These are phyloP conservation scores for Neurospora intermedia DNA, from an alignment of 495 filamentous ascomycete genomes.

Conservation along the genomic window DNA sequence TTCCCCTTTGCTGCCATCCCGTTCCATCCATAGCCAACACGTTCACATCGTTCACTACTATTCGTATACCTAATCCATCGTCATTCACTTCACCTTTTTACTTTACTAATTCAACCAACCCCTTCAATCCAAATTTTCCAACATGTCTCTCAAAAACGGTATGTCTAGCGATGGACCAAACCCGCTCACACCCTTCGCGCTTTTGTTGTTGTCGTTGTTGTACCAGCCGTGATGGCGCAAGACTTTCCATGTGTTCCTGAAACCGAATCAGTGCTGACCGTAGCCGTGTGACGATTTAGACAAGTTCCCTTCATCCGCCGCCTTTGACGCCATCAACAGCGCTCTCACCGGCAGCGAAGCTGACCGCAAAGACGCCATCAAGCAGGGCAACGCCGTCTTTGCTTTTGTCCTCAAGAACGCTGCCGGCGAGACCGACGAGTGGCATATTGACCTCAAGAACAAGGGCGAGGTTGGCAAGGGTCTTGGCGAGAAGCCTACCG, in stretches of 20 bases:
- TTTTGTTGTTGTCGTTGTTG: background rate
- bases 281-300: slow-evolving; percentile 33
- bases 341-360: slow-evolving; percentile 58
- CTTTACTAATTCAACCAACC: background rate
- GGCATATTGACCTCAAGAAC: slow-evolving; percentile 93
- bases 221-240: background rate
- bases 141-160: slow-evolving; percentile 81
- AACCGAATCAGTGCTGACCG: slow-evolving; percentile 4
- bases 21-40: background rate
- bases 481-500: slow-evolving; percentile 65
- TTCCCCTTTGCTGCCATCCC: background rate
- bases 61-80: background rate
- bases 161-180: slow-evolving; percentile 11
- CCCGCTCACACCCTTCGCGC: background rate
- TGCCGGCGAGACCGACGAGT: slow-evolving; percentile 64
- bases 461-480: slow-evolving; percentile 76
- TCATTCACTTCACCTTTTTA: background rate
- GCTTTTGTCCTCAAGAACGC: slow-evolving; percentile 87
- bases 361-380: slow-evolving; percentile 78
- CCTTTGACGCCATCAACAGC: slow-evolving; percentile 79
- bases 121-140: slow-evolving; percentile 15
- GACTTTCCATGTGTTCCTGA: background rate
- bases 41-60: background rate
- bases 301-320: slow-evolving; percentile 79
- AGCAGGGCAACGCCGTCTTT: slow-evolving; percentile 78